A percentile compares a stretch with the other conserved stretches of the same genome.
phyloP scores from a whole-genome alignment of 2,329 filamentous ascomycete species.

The Alternaria atra region DNA sequence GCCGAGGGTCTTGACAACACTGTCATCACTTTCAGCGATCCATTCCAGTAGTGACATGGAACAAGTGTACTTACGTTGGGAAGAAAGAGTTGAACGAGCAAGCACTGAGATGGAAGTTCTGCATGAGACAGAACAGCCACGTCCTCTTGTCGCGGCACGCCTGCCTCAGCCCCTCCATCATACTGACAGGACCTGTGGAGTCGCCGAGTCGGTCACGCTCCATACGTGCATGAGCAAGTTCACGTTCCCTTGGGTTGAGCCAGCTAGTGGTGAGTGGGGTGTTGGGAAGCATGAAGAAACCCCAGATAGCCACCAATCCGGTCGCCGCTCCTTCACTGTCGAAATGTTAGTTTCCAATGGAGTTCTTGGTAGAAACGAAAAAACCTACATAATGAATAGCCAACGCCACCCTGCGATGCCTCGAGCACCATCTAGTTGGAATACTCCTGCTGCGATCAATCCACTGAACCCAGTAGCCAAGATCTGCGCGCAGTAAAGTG shows the following conservation, averaged over 20 bases:
- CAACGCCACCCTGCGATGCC: conserved; percentile 52
- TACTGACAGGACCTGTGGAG: conserved; percentile 36
- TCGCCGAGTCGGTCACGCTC: conserved; percentile 61
- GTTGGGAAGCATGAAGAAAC: conserved; percentile 42
- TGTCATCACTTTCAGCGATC: conserved; percentile 8
- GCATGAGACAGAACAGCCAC: conserved; percentile 47
- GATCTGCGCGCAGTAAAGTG: conserved; percentile 53
- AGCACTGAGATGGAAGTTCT: conserved; percentile 40
- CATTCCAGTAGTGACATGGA: too few species aligned
- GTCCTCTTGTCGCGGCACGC: conserved; percentile 39
- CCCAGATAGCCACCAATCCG: conserved; percentile 37
- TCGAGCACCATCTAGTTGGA: conserved; percentile 41
- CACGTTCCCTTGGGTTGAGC: conserved; percentile 57
- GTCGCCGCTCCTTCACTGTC: conserved; percentile 39
- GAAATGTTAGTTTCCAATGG: conserved; percentile 3
- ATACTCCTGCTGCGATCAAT: conserved; percentile 54
- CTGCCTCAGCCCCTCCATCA: conserved; percentile 40
- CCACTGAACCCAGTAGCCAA: conserved; percentile 55
- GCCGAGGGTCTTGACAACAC: conserved; percentile 49
- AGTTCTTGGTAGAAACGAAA: background rate
- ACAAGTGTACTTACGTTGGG: conserved; percentile 33
- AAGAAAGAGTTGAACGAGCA: conserved; percentile 47
- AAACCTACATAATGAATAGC: conserved; percentile 51
- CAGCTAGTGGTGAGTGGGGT: conserved; percentile 54
- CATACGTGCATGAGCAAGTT: conserved; percentile 47